Evolutionary conservation across 768 basidiomycete genomes (phyloP), one percentile per base, ranked within the genome.

Genomic region (Podaxis mareebaensis): DNA sequence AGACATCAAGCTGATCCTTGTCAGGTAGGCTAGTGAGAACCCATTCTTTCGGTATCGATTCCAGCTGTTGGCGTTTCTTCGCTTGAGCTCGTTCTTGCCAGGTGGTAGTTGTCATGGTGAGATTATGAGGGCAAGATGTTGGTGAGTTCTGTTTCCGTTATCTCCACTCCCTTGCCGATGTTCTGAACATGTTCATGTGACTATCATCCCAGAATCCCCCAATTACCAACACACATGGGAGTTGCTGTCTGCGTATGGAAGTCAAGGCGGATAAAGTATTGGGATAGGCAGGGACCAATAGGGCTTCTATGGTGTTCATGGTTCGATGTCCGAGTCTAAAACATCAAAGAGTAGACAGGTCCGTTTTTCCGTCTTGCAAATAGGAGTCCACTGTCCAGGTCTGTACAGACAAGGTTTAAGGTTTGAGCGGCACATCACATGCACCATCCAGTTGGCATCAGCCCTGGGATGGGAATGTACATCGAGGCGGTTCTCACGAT

Each of bases 1-100:
- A 77, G 39, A 92, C 86, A 68, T 87, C 80, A 55, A 81, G 78
- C 5, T 77, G 72, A 15, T 78, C 74, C n/a, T 76, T 70, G 1
- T 83, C 68, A n/a, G 86, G 86, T 0, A 76, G 73, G 39, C 77
- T 69, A 4, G 71, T 65, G 52, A 89, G 75, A 44, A 84, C 66
- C 91, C 91, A 93, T 55, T 85, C 85, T 60, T 79, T 74, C 0
- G 92, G 91, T 39, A 92, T 87, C 0, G 80, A 72, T 3, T 79
- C 81, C 20, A 75, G 71, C 69, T 90, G 90, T 39, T 76, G 74
- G 15, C 59, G 69, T 66, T 79, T 82, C 73, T 90, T 90, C 55
- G 84, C 83, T 2, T 77, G 75, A 39, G 78, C 83, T 7, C 87
- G 76, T 24, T 80, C 74, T 68, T 77, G 74, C 90, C 90, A 91